These are phyloP conservation scores for Sugiyamaella marilandica DNA, from an alignment of 805 yeast genomes.

Conservation along the genomic window DNA sequence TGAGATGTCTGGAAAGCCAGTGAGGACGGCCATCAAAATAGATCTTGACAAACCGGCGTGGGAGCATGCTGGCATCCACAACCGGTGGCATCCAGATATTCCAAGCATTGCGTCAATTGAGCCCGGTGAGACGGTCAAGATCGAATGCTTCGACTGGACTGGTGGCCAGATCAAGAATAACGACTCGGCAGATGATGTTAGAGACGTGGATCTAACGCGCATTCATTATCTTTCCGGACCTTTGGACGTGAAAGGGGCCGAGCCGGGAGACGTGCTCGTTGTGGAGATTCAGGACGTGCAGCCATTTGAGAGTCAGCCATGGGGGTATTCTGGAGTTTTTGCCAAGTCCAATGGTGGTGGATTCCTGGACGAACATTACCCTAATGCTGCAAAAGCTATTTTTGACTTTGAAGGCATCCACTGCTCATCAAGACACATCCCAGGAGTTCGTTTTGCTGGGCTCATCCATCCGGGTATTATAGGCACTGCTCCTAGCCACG, in stretches of 20 bases:
- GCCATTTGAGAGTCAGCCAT: slow-evolving; percentile 47
- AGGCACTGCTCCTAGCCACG: slow-evolving; percentile 47
- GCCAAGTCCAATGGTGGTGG: slow-evolving; percentile 50
- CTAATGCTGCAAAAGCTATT: slow-evolving; percentile 48
- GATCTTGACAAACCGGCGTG: slow-evolving; percentile 43
- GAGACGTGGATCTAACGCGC: slow-evolving; percentile 40
- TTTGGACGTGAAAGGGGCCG: slow-evolving; percentile 40
- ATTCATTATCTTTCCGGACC: slow-evolving; percentile 51
- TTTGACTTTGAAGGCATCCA: slow-evolving; percentile 50
- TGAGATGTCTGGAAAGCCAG: slow-evolving; percentile 13
- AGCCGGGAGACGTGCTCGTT: slow-evolving; percentile 46
- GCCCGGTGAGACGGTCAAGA: slow-evolving; percentile 43
- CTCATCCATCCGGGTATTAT: slow-evolving; percentile 49
- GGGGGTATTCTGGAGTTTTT: slow-evolving; percentile 51
- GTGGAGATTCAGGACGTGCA: slow-evolving; percentile 50
- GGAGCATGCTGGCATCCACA: slow-evolving; percentile 45
- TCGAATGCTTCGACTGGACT: slow-evolving; percentile 53
- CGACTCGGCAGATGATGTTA: slow-evolving; percentile 47
- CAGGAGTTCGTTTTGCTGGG: slow-evolving; percentile 47
- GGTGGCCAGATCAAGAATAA: slow-evolving; percentile 47
- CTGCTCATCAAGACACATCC: slow-evolving; percentile 47
- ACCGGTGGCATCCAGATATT: slow-evolving; percentile 52
- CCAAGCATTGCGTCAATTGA: slow-evolving; percentile 39
- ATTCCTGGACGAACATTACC: slow-evolving; percentile 45
- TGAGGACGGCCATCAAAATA: slow-evolving; percentile 39